phyloP scores from a whole-genome alignment of 495 filamentous ascomycete species.

The Neurospora sp. region DNA sequence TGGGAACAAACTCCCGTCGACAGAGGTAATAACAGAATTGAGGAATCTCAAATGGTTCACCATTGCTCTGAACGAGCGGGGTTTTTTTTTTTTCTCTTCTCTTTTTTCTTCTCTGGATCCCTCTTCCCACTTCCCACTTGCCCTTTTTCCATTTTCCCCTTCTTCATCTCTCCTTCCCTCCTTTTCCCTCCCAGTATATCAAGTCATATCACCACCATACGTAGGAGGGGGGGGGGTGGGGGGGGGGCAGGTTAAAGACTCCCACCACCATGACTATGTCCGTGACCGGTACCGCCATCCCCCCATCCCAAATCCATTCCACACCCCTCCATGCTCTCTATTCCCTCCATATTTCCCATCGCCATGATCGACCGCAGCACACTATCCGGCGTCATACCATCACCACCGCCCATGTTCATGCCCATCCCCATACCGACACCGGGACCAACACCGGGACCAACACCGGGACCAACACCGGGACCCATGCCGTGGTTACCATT shows the following conservation, averaged over 20 bases:
- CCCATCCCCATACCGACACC: constrained; percentile 1
- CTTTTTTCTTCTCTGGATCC: background rate
- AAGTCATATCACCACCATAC: background rate
- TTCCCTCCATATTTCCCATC: constrained; percentile 33
- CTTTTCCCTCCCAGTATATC: background rate
- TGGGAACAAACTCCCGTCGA: background rate
- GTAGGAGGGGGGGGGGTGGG: too few relatives aligned
- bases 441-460: background rate
- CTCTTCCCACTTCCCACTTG: background rate
- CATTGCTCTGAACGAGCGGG: background rate
- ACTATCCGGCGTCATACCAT: constrained; percentile 40
- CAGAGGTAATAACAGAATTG: background rate
- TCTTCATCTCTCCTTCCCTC: background rate
- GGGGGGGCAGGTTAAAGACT: background rate
- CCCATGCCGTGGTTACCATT: background rate
- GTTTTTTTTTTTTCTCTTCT: background rate
- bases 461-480: background rate
- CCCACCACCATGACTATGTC: background rate
- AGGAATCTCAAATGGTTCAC: background rate
- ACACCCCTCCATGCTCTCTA: constrained; percentile 16
- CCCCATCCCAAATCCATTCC: background rate
- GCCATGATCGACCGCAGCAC: constrained; percentile 40
- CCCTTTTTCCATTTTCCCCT: too few relatives aligned
- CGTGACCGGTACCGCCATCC: background rate
- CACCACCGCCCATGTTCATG: constrained; percentile 17